Evolutionary conservation across 2,329 filamentous ascomycete species (phyloP), one percentile per base, ranked within the genome.

Genomic region (Camillea tinctor): DNA sequence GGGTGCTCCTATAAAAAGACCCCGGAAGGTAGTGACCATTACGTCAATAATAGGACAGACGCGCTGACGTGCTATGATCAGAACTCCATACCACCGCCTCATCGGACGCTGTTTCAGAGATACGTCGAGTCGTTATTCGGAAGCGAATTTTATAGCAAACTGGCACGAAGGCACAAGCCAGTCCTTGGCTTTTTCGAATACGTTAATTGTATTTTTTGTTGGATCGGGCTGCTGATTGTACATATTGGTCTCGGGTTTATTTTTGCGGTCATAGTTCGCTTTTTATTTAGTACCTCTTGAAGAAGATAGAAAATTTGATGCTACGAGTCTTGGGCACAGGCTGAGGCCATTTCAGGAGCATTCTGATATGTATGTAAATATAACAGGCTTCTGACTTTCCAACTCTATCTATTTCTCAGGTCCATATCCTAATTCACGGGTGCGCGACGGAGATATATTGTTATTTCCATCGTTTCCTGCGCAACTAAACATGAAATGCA

Each of bases 101-200:
- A 40, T 4, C 58, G 55, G 5, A 61, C 64, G 6, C 5, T 57
- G 2, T 62, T 66, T 22, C 60, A 65, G 44, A 30, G 23, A 7
- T 63, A 66, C 23, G 58, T 64, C 44, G 64, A 66, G 36, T 17
- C 9, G 5, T 1, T 64, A 4, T 60, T 61, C n/a, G 58, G 59
- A 23, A 49, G 54, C 13, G 50, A 56, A 24, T 50, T 56, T 40
- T 62, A 65, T 54, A 26, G 36, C 40, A 59, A 26, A 26, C 55
- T 65, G 23, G 59, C 58, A 54, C 54, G 48, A 22, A 55, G 55
- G 51, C 49, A 15, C 0, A 53, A 56, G 20, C 24, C 56, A 4
- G 54, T 58, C 21, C 24, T 26, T 3, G 20, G 30, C 5, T 55
- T 59, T 26, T 4, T 52, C 17, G 55, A 54, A 19, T 13, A 20